A percentile compares a stretch with the other conserved stretches of the same genome.
Evolutionary conservation across 176 grass and related monocot species (phyloP).

Genomic region (Hordeum marinum): DNA sequence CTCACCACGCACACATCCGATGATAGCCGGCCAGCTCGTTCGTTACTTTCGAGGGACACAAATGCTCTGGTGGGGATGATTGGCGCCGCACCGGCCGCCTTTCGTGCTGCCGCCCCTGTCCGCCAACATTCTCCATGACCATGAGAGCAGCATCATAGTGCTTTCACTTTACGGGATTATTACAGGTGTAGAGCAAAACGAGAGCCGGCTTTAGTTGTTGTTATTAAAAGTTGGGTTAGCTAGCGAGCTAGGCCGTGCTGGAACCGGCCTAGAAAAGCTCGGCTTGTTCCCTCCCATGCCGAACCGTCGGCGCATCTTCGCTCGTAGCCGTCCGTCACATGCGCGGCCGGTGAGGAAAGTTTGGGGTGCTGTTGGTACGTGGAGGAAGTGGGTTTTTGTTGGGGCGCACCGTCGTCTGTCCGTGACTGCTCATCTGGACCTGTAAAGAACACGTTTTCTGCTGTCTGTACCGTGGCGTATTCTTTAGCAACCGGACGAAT

Average conservation of each 20-base stretch:
- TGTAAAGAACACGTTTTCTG: background rate
- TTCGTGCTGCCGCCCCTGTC: conserved; percentile 13
- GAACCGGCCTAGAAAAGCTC: conserved; percentile 28
- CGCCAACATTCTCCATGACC: conserved; percentile 31
- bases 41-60: conserved; percentile 24
- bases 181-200: too few relatives aligned
- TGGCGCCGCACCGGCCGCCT: background rate
- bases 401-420: background rate
- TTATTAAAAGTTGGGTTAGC: background rate
- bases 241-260: conserved; percentile 28
- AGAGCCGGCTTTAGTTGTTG: conserved; percentile 8
- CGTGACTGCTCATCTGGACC: background rate
- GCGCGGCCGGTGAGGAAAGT: background rate
- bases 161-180: background rate
- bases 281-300: background rate
- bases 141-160: conserved; percentile 15
- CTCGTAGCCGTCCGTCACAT: conserved; percentile 35
- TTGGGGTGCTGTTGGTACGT: background rate
- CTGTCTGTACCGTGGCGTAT: background rate
- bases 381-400: background rate
- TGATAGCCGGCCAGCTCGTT: conserved; percentile 12
- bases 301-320: conserved; percentile 27
- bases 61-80: conserved; percentile 32
- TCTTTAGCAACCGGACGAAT: background rate
- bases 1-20: background rate